Conservation (phyloP, 2,329 filamentous ascomycete species). For the Coniella vitis region DNA sequence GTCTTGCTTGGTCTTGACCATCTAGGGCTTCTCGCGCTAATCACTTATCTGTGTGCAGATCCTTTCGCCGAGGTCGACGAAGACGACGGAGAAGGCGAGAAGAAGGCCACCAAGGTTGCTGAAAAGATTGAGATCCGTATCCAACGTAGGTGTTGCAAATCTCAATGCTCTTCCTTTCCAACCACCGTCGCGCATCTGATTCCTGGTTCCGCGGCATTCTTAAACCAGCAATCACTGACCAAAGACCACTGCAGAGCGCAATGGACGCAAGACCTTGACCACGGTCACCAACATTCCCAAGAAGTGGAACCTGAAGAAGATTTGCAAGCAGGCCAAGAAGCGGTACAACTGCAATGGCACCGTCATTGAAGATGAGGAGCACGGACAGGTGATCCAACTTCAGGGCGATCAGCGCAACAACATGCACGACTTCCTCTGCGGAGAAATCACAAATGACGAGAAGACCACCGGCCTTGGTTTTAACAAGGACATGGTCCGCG, state of each 20-base stretch:
- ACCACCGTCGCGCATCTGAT: too few relatives aligned
- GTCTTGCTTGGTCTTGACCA: too few relatives aligned
- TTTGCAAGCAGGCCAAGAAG: conserved; percentile 99
- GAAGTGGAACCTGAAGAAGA: conserved; percentile 99
- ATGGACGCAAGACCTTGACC: conserved; percentile 99
- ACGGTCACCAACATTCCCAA: conserved; percentile 98
- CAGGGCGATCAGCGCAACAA: conserved; percentile 99
- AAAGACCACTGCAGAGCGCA: conserved; percentile 68
- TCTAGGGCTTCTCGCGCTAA: conserved; percentile 2
- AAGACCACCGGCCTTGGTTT: conserved; percentile 64
- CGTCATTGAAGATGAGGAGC: conserved; percentile 90
- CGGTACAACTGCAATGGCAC: conserved; percentile 93
- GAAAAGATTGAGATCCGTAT: conserved; percentile 99
- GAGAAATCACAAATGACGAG: conserved; percentile 58
- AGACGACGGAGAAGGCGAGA: conserved; percentile 71
- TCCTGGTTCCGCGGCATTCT: too few relatives aligned
- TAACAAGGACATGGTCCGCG: conserved; percentile 96
- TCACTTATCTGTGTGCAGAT: conserved; percentile 50
- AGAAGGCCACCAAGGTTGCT: conserved; percentile 64
- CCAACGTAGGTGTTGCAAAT: conserved; percentile 69
- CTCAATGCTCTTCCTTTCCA: too few relatives aligned
- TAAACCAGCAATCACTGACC: too few relatives aligned
- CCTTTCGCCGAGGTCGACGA: conserved; percentile 99
- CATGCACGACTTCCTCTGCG: conserved; percentile 93
- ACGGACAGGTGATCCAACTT: conserved; percentile 99